Conservation (phyloP, 1,284 basidiomycete species). For the Acaromyces ingoldii region DNA sequence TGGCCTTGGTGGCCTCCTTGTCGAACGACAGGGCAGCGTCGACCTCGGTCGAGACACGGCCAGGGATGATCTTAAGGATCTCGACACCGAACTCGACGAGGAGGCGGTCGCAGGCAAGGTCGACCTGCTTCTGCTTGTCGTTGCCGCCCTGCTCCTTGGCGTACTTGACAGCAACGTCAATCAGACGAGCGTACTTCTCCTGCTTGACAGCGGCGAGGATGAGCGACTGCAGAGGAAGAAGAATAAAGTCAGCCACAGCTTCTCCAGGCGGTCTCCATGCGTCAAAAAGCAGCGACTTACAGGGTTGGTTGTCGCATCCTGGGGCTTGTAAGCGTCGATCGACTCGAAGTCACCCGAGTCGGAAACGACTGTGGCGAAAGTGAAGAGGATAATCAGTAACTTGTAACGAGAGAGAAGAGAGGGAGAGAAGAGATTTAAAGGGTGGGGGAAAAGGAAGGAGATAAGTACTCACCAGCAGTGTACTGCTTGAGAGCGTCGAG, state of each 20-base stretch:
- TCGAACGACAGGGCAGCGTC: conserved; percentile 96
- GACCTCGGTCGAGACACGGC: conserved; percentile 97
- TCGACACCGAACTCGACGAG: conserved; percentile 95
- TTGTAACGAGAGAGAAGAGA: conserved; percentile 1
- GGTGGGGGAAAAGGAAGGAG: neutral
- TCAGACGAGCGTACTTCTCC: conserved; percentile 74
- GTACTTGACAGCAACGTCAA: conserved; percentile 74
- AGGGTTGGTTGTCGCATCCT: conserved; percentile 51
- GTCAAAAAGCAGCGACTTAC: conserved; percentile 19
- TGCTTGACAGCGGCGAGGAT: conserved; percentile 92
- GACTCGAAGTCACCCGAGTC: conserved; percentile 51
- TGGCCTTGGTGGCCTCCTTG: conserved; percentile 82
- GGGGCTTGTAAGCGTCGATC: conserved; percentile 50
- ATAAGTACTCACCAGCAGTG: conserved; percentile 6
- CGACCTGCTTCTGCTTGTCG: conserved; percentile 41
- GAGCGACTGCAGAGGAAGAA: conserved; percentile 47
- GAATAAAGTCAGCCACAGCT: conserved; percentile 5
- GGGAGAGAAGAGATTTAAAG: neutral
- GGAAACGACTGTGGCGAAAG: conserved; percentile 46
- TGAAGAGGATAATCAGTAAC: neutral
- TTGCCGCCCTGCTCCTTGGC: conserved; percentile 67
- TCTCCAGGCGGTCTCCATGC: neutral
- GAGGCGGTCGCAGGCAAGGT: conserved; percentile 79
- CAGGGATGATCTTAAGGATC: conserved; percentile 92
- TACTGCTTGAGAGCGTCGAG: conserved; percentile 48